phyloP scores from a whole-genome alignment of 108 stramenopile genomes.

The Cyclotella sp. region DNA sequence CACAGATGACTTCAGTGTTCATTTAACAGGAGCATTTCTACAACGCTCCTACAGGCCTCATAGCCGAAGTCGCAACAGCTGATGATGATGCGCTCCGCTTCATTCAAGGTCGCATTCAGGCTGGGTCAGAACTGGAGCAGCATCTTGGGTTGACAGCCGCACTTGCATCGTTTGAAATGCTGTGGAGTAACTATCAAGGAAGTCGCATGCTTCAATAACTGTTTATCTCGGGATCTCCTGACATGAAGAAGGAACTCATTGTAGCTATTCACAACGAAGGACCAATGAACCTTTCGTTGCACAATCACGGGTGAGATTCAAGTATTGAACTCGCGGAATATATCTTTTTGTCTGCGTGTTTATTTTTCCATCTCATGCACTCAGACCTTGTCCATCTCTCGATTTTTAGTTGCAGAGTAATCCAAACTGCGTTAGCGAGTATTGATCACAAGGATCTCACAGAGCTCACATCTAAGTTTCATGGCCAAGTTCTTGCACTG shows the following conservation, averaged over 20 bases:
- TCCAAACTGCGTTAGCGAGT: slow-evolving; percentile 88
- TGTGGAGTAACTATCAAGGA: slow-evolving; percentile 87
- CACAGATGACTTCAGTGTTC: no score
- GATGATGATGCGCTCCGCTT: slow-evolving; percentile 74
- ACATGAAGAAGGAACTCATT: slow-evolving; percentile 66
- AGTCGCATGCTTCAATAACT: slow-evolving; percentile 95
- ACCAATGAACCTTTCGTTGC: slow-evolving; percentile 73
- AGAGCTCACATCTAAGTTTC: slow-evolving; percentile 79
- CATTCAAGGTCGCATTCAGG: slow-evolving; percentile 89
- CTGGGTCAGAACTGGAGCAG: slow-evolving; percentile 74
- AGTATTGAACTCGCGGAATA: no score
- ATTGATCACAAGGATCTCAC: slow-evolving; percentile 70
- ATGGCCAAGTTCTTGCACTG: slow-evolving; percentile 81
- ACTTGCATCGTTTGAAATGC: slow-evolving; percentile 57
- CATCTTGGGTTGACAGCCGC: slow-evolving; percentile 79
- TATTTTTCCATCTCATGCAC: neutral
- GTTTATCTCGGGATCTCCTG: slow-evolving; percentile 81
- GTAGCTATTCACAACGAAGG: slow-evolving; percentile 64
- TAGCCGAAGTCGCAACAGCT: slow-evolving; percentile 24
- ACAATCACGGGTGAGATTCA: slow-evolving; percentile 84
- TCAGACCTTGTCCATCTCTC: no score
- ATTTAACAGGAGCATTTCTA: no score
- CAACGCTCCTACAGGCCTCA: slow-evolving; percentile 13
- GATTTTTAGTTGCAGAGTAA: slow-evolving; percentile 89
- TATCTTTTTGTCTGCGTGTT: neutral